phyloP scores from a whole-genome alignment of 129 eudicot species.

The Deinandra increscens region DNA sequence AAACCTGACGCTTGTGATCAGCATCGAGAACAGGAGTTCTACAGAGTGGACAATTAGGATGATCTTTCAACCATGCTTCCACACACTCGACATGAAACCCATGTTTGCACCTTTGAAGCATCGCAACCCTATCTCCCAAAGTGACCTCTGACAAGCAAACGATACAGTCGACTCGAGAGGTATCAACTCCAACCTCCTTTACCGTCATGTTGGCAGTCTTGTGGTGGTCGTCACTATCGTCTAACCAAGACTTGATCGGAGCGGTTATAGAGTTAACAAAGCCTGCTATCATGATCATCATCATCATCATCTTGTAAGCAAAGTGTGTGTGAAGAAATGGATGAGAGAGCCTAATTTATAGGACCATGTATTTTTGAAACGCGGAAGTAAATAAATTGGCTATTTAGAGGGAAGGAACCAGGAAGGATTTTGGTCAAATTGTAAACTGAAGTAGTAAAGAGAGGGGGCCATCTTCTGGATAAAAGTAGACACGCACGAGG shows the following conservation, averaged over 20 bases:
- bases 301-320: conserved; percentile 25
- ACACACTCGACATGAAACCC: conserved; percentile 35
- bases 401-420: too few relatives aligned
- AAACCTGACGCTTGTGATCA: neutral
- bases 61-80: conserved; percentile 27
- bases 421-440: too few relatives aligned
- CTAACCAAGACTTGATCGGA: too few relatives aligned
- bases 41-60: conserved; percentile 32
- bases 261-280: too few relatives aligned
- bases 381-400: too few relatives aligned
- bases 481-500: neutral
- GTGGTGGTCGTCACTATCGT: too few relatives aligned
- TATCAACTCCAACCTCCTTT: too few relatives aligned
- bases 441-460: too few relatives aligned
- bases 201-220: too few relatives aligned
- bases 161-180: conserved; percentile 25
- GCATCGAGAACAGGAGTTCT: too few relatives aligned
- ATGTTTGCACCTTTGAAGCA: conserved; percentile 25
- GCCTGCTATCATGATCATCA: conserved; percentile 42
- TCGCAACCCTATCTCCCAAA: conserved; percentile 15
- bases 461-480: too few relatives aligned
- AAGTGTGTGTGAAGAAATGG: conserved; percentile 10
- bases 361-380: too few relatives aligned
- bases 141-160: conserved; percentile 27
- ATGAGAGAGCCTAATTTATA: neutral